Conservation (phyloP, 75 land plant species). For the Picea sitchensis region DNA sequence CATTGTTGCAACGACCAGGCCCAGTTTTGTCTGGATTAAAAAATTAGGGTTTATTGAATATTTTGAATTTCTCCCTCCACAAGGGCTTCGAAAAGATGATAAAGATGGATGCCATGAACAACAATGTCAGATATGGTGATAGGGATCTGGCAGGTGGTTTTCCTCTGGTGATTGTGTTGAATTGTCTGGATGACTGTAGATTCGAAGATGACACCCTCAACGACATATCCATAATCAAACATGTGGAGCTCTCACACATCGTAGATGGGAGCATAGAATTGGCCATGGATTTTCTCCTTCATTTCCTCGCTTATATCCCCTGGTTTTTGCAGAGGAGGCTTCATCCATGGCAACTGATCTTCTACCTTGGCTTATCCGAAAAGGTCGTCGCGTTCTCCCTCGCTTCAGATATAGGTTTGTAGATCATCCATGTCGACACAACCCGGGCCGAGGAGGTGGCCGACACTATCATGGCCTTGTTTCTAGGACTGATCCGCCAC, state of each 20-base stretch:
- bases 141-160: constrained; percentile 9
- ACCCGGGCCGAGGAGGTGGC: constrained; percentile 91
- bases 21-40: too few relatives aligned
- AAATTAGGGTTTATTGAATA: too few relatives aligned
- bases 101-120: too few relatives aligned
- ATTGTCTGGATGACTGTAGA: constrained; percentile 76
- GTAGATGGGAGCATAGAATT: constrained; percentile 76
- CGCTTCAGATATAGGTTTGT: constrained; percentile 86
- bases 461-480: constrained; percentile 91
- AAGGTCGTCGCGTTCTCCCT: constrained; percentile 78
- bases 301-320: constrained; percentile 89
- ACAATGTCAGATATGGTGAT: too few relatives aligned
- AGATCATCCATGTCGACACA: constrained; percentile 84
- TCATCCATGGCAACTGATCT: constrained; percentile 82
- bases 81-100: too few relatives aligned
- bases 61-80: too few relatives aligned
- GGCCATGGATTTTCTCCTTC: constrained; percentile 81
- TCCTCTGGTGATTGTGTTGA: constrained; percentile 77
- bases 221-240: constrained; percentile 66
- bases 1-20: too few relatives aligned
- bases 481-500: constrained; percentile 71
- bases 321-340: constrained; percentile 96
- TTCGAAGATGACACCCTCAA: constrained; percentile 64
- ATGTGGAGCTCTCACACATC: constrained; percentile 67
- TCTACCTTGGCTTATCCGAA: constrained; percentile 85